Base-by-base conservation (phyloP, 306 rosid species). In the Erythrophleum fordii region DNA sequence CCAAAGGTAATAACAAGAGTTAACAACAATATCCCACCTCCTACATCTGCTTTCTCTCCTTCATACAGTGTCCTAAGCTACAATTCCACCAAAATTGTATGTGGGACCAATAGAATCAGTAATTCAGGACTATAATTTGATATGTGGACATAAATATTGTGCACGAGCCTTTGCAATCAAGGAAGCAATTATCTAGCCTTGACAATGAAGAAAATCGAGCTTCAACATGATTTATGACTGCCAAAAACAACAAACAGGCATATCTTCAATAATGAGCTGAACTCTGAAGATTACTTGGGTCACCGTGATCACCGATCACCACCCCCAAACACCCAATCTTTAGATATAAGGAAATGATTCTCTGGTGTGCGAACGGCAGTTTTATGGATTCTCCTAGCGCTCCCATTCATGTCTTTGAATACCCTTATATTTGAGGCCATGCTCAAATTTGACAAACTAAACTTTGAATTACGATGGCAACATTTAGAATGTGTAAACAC, bases 271-370 rank as follows among this genome's bases (percentile, higher is more conserved):
- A 35, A 82, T 45, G 75, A 80, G 31, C 37, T 14, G 28, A 73
- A 66, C 42, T 20, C 25, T 29, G 34, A 67, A 25, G 69, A 41
- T 16, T 45, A 78, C 98, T 96, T 85, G 92, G 85, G 75, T n/a
- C n/a, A n/a, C n/a, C n/a, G n/a, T n/a, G n/a, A n/a, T 94, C 97
- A 80, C 97, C 97, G 81, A 81, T 92, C 97, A 46, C 98, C 98
- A 20, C 81, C 86, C 44, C 46, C 87, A 52, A 34, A 62, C 1
- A 78, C 91, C 97, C 98, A 94, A 84, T 94, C 97, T 79, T 86
- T 89, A 94, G 96, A 52, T 80, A 94, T 72, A 64, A 88, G 87
- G 48, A 86, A 80, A 85, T 91, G 88, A 87, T 81, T 91, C 68
- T 87, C 87, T 5, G 97, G 97, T 52, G 89, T 72, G 39, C 90